Base-by-base conservation (phyloP, 2,329 filamentous ascomycete species). In the Thelonectria discophora region DNA sequence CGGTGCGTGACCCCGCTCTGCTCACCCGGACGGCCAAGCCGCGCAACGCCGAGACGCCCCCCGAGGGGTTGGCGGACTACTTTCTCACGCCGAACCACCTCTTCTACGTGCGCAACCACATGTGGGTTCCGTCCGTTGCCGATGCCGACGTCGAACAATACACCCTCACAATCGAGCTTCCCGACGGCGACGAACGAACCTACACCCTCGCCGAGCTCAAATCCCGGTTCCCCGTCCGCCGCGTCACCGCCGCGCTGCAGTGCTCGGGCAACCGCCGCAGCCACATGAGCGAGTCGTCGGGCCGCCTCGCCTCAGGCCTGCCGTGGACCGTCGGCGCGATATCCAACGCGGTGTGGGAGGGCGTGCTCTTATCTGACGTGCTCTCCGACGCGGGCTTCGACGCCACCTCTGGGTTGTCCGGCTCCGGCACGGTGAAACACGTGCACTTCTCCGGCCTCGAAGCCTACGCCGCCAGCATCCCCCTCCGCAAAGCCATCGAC, bases 91-190 rank as follows among this genome's bases (percentile, higher is more conserved):
- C 83, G 3, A 84, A 82, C 43, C 77, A 81, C 30, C 75, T 86
- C 1, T 88, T 88, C 72, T 88, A 87, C 68, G 82, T 87, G 13
- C 81, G 86, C 18, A 86, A 88, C 67, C 86, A 88, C 74, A 86
- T 88, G 78, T 88, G 86, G 86, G 86, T 88, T 42, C 86, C 86
- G 1, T 74, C 76, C 6, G 72, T 85, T 1, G 69, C 74, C 4
- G 65, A 72, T 6, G 73, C 77, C 10, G 73, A 77, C 10, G 75
- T 78, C 0, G 74, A 75, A 3, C 63, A 77, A 6, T 80, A 88
- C 68, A 72, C 74, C 18, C 69, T 88, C 60, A 84, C 79, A 5
- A 76, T 88, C 42, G 86, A 87, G 74, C 77, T 88, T 4, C 78
- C 80, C 0, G 83, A 87, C 64, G 86, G 86, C 45, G 79, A 82